phyloP scores from a whole-genome alignment of 2,329 filamentous ascomycete species.

The Trichoderma sp. region DNA sequence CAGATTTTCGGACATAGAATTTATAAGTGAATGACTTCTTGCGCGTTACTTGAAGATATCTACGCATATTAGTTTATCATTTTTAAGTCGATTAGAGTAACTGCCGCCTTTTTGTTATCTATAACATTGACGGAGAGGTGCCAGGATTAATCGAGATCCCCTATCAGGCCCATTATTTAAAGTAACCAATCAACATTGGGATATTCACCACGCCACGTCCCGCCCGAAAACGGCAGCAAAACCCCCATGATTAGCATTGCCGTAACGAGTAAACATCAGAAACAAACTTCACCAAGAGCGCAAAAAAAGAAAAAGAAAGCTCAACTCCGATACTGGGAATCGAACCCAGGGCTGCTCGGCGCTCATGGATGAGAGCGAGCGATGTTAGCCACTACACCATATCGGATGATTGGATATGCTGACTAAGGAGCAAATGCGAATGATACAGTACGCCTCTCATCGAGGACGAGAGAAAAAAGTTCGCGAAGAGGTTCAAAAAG shows the following conservation, averaged over 20 bases:
- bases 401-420: slow-evolving; percentile 25
- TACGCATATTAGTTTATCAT: background rate
- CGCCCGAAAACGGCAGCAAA: background rate
- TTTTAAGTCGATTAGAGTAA: background rate
- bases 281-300: background rate
- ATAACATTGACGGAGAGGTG: background rate
- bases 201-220: background rate
- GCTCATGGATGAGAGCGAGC: slow-evolving; percentile 26
- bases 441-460: background rate
- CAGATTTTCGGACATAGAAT: background rate
- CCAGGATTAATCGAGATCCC: background rate
- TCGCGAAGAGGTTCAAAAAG: background rate
- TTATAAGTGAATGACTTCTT: background rate
- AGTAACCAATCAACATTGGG: background rate
- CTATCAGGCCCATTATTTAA: background rate
- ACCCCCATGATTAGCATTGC: background rate
- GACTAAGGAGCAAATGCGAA: background rate
- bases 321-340: slow-evolving; percentile 22
- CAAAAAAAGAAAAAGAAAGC: background rate
- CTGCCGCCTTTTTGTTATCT: background rate
- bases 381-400: slow-evolving; percentile 39
- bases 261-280: background rate
- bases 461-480: background rate
- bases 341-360: slow-evolving; percentile 23
- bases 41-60: background rate